Base-by-base conservation (phyloP, 2,329 filamentous ascomycete species). In the Daldinia eschscholtzii region DNA sequence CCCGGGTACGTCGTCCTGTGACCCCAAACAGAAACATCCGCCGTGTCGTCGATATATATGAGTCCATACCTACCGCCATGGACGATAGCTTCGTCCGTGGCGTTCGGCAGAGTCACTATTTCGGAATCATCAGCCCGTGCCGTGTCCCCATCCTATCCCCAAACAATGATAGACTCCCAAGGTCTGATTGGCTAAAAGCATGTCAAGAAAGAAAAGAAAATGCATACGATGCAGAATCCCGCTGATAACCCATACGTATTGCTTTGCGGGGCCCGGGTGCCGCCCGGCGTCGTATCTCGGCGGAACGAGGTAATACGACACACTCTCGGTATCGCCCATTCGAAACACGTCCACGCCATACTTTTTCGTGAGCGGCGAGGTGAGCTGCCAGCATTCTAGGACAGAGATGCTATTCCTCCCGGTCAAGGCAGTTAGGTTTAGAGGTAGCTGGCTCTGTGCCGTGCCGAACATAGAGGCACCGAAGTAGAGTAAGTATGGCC, bases 321-420 rank as follows among this genome's bases (percentile, higher is more conserved):
- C 73, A 44, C 81, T 80, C 0, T 68, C 71, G 0, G 74, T 55
- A 15, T 74, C 61, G 4, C 81, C 82, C 5, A 84, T 70, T 13
- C 69, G 61, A 1, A 81, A 67, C 20, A 69, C 81, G 0, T 73
- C 35, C 1, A 75, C 77, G 1, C 81, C 82, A 6, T 79, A 61
- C n/a, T 74, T 60, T 6, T 73, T 62, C 7, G 80, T 33, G 61
- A 82, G 82, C 12, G 79, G 79, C 2, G 77, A 70, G 33, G 67
- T 62, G 6, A 85, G 70, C 64, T 82, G 79, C 83, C 83, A 85
- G 79, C 83, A 85, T 74, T 84, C 81, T 4, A 85, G 71, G 6
- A 77, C 77, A 7, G 83, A 85, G 4, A 75, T 74, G 61, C 80
- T 79, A 60, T 81, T 74, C 15, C 68, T 72, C 1, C 79, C 79